Conservation (phyloP, 2,329 filamentous ascomycete genomes). For the Scedosporium boydii region DNA sequence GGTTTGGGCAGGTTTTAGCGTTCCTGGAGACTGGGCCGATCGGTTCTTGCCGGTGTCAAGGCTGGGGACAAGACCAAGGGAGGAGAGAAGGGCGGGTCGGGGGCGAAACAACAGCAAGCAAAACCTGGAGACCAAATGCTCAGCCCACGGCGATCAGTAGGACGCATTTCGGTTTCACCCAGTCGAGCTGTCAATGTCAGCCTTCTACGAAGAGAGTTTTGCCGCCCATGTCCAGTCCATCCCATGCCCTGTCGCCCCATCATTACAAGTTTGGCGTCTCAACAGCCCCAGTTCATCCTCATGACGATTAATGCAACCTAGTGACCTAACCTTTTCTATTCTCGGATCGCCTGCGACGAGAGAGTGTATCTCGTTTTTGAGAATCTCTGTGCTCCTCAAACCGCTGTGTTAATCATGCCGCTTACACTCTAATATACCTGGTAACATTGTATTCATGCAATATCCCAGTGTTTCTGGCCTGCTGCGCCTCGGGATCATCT, state of each 20-base stretch:
- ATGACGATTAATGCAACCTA: too few species aligned
- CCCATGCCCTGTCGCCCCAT: background rate
- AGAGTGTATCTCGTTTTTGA: too few species aligned
- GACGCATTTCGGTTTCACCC: background rate
- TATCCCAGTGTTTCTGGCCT: background rate
- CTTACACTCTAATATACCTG: too few species aligned
- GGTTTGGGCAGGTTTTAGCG: background rate
- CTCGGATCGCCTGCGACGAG: too few species aligned
- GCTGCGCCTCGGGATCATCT: background rate
- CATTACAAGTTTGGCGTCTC: background rate
- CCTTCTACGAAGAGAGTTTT: background rate
- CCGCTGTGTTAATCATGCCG: too few species aligned
- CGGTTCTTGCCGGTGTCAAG: conserved; percentile 1
- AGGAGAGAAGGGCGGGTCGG: background rate
- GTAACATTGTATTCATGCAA: too few species aligned
- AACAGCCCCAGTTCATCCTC: background rate
- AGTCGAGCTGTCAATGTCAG: background rate
- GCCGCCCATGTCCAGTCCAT: background rate
- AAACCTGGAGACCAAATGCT: background rate
- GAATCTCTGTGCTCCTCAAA: too few species aligned
- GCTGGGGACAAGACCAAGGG: background rate
- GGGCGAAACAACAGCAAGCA: background rate
- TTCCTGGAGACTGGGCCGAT: background rate
- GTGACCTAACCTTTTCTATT: too few species aligned
- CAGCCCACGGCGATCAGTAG: background rate